Evolutionary conservation across 2,329 filamentous ascomycete species (phyloP).

Genomic region (Alternaria novae-zelandiae): DNA sequence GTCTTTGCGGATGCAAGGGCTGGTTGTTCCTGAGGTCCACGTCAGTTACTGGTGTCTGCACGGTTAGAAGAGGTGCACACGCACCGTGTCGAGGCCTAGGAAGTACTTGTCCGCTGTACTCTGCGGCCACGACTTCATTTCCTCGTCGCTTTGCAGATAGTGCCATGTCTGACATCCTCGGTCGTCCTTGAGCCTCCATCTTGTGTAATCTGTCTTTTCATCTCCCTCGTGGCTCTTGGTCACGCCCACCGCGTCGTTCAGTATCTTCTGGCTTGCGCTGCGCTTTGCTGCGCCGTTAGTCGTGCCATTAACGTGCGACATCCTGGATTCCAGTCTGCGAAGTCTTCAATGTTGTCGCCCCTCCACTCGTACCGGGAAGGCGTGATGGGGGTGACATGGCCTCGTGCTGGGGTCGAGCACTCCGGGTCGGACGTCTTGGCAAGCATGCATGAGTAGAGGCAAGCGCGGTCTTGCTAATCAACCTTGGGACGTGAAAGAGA

Average conservation of each 20-base stretch:
- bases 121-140: slow-evolving; percentile 81
- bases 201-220: slow-evolving; percentile 73
- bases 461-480: background rate
- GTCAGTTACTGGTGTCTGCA: background rate
- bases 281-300: slow-evolving; percentile 29
- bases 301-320: slow-evolving; percentile 33
- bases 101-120: slow-evolving; percentile 88
- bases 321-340: slow-evolving; percentile 4
- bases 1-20: slow-evolving; percentile 72
- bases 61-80: background rate
- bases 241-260: slow-evolving; percentile 19
- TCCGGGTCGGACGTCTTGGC: slow-evolving; percentile 28
- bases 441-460: slow-evolving; percentile 11
- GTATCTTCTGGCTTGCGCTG: slow-evolving; percentile 9
- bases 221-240: slow-evolving; percentile 17
- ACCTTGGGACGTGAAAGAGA: background rate
- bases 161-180: slow-evolving; percentile 91
- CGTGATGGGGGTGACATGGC: slow-evolving; percentile 5
- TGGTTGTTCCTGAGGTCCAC: slow-evolving; percentile 70
- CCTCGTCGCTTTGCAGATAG: slow-evolving; percentile 77
- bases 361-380: slow-evolving; percentile 3
- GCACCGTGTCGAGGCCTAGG: slow-evolving; percentile 78
- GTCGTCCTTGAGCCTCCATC: slow-evolving; percentile 86
- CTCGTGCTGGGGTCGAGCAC: slow-evolving; percentile 9
- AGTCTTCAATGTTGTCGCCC: background rate